A percentile compares a stretch with the other conserved stretches of the same genome.
These are phyloP conservation scores for Fraxinus velutina DNA, from an alignment of 305 asterid genomes.

Conservation along the genomic window DNA sequence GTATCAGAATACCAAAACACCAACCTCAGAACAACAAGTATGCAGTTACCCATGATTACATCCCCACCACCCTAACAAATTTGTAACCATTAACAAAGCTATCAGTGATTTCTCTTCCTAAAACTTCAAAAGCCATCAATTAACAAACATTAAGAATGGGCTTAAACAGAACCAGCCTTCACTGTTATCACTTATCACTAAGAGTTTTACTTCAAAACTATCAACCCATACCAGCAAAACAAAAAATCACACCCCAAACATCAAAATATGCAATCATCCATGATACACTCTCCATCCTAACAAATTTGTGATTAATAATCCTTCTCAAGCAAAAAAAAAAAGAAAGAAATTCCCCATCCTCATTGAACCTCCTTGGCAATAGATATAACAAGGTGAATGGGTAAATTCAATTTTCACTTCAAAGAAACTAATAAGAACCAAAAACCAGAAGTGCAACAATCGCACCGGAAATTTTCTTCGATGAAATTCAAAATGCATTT, in stretches of 20 bases:
- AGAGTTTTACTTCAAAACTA: neutral
- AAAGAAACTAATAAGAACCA: neutral
- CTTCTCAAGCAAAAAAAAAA: neutral
- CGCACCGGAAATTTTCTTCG: neutral
- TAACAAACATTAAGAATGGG: neutral
- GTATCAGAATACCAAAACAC: neutral
- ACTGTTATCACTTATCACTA: neutral
- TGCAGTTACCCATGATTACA: neutral
- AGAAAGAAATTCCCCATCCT: constrained; percentile 9
- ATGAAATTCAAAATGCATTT: neutral
- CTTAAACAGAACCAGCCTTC: neutral
- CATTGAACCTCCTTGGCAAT: neutral
- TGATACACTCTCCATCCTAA: neutral
- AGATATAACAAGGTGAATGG: neutral
- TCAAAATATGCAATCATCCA: neutral
- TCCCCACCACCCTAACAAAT: neutral
- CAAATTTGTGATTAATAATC: neutral
- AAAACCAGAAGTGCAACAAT: neutral
- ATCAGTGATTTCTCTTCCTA: neutral
- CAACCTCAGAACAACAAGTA: neutral
- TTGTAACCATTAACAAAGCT: neutral
- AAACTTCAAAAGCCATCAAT: neutral
- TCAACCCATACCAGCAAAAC: neutral
- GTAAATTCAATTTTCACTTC: neutral
- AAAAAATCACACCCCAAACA: neutral